Base-by-base conservation (phyloP, 768 basidiomycete genomes). In the Coprinellus aureogranulatus region DNA sequence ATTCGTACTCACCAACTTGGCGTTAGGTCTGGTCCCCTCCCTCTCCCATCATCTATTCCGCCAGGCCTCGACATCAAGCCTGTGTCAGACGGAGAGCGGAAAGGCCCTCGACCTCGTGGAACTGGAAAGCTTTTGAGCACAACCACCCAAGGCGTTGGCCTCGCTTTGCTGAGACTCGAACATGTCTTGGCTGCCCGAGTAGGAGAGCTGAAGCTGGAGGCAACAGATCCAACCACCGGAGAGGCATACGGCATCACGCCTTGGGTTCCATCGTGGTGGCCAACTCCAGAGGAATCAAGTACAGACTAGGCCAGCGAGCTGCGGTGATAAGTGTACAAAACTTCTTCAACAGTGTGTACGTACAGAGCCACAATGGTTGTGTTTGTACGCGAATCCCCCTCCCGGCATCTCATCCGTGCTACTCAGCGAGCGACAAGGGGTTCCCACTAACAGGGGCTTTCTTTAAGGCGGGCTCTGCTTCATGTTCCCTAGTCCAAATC, bases 91-190 rank as follows among this genome's bases (percentile, higher is more conserved):
- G 49, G 57, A 39, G 63, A 67, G 46, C 64, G 46, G 18, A 58
- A 54, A 5, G 60, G 59, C 12, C 80, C 86, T 47, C 84, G 87
- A 54, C 83, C 87, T 3, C 84, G 92, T 34, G 87, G 88, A 4
- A 81, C 83, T 2, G 92, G 92, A 16, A 92, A 87, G 62, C 79
- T 93, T 37, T 77, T 97, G 45, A 85, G 81, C 41, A 82, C 84
- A 46, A 85, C 81, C 37, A 82, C 83, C 2, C 65, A 74, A 16
- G 67, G 73, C 9, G 72, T 89, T 18, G 94, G 92, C 0, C 77
- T 97, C 3, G 94, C 90, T 1, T 76, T 96, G 28, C 70, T 97
- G 45, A 82, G 94, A 2, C 71, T 93, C 9, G 93, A 95, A 66
- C 88, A 93, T 62, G 80, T 86, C 1, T 78, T 82, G 14, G 80